phyloP scores from a whole-genome alignment of 2,329 filamentous ascomycete genomes.

The Phyllosticta citriasiana region DNA sequence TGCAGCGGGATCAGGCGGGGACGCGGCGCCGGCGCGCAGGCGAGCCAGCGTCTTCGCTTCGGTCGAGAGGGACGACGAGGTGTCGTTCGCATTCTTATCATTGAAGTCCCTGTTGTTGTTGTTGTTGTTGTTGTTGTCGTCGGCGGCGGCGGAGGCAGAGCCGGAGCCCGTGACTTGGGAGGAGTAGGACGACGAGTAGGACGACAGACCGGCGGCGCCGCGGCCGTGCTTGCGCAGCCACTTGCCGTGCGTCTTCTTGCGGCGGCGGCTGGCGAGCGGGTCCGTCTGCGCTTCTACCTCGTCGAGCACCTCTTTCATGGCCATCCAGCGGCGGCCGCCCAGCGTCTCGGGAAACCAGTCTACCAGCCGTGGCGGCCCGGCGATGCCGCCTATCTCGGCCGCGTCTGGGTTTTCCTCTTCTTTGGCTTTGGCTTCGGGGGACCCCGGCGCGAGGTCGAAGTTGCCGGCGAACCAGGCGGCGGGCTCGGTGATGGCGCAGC shows the following conservation, averaged over 20 bases:
- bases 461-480: slow-evolving; percentile 5
- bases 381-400: neutral
- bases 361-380: neutral
- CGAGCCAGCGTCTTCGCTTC: neutral
- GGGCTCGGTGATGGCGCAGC: slow-evolving; percentile 2
- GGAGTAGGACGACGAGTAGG: neutral
- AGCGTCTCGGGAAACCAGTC: slow-evolving; percentile 16
- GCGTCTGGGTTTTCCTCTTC: slow-evolving; percentile 6
- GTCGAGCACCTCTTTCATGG: slow-evolving; percentile 10
- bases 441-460: slow-evolving; percentile 6
- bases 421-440: neutral
- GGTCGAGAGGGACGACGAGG: neutral
- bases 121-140: neutral
- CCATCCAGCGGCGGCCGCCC: slow-evolving; percentile 15
- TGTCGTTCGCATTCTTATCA: too few species aligned
- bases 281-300: neutral
- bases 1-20: neutral
- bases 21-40: neutral
- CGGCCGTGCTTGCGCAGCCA: neutral
- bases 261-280: neutral
- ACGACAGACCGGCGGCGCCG: neutral
- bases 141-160: too few species aligned
- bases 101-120: neutral
- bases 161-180: neutral
- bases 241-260: neutral